Conservation (phyloP, 176 grass and related monocot genomes). For the Phoenix dactylifera region DNA sequence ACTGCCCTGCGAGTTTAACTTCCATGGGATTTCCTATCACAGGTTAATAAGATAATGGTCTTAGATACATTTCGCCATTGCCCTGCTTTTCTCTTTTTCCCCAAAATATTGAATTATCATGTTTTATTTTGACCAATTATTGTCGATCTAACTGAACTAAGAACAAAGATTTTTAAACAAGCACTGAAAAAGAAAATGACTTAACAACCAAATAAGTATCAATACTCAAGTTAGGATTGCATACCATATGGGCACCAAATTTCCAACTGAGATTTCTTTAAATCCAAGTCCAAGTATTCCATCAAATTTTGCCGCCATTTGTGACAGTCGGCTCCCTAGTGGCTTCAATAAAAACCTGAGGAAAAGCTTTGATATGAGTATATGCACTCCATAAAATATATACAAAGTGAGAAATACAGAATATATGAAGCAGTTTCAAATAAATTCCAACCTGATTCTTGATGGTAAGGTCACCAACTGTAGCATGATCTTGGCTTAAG, state of each 20-base stretch:
- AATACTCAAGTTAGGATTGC: too few species aligned
- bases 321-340: slow-evolving; percentile 62
- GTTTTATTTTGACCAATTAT: too few species aligned
- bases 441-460: slow-evolving; percentile 48
- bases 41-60: too few species aligned
- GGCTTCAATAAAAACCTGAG: slow-evolving; percentile 93
- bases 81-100: too few species aligned
- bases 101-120: too few species aligned
- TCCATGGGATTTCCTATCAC: too few species aligned
- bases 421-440: neutral
- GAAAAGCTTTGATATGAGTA: slow-evolving; percentile 15
- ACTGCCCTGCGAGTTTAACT: too few species aligned
- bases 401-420: neutral
- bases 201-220: neutral
- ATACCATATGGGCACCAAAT: slow-evolving; percentile 69
- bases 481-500: slow-evolving; percentile 69
- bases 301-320: slow-evolving; percentile 65
- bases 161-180: too few species aligned
- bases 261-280: slow-evolving; percentile 85
- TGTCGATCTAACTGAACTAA: too few species aligned
- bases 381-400: neutral
- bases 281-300: slow-evolving; percentile 96
- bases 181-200: neutral
- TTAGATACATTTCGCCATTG: too few species aligned
- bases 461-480: slow-evolving; percentile 52